phyloP scores from a whole-genome alignment of 352 stramenopile species.

The Phytophthora pini region DNA sequence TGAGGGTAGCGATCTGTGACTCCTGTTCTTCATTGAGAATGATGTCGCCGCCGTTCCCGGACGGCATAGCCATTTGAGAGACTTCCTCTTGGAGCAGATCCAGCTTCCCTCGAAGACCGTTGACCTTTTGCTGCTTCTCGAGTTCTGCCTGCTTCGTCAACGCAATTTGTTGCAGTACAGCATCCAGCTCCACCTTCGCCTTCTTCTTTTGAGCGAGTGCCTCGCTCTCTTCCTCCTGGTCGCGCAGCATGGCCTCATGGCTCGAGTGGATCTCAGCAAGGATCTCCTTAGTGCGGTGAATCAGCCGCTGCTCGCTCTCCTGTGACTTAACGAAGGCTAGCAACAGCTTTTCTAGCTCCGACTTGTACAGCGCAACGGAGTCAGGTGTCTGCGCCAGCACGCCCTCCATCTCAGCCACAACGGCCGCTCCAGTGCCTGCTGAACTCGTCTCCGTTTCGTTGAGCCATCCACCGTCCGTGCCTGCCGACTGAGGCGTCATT shows the following conservation, averaged over 20 bases:
- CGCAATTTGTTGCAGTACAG: conserved; percentile 67
- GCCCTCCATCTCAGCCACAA: conserved; percentile 72
- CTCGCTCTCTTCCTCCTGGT: conserved; percentile 84
- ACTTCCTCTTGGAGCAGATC: conserved; percentile 72
- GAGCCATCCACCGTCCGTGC: conserved; percentile 15
- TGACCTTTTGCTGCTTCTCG: conserved; percentile 82
- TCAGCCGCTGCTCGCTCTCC: conserved; percentile 78
- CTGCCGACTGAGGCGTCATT: conserved; percentile 24
- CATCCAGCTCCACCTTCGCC: conserved; percentile 73
- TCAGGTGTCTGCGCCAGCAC: conserved; percentile 77
- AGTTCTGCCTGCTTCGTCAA: conserved; percentile 62
- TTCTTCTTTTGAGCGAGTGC: conserved; percentile 75
- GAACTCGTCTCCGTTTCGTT: conserved; percentile 19
- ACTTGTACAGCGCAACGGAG: conserved; percentile 74
- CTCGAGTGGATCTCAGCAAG: conserved; percentile 76
- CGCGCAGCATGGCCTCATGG: conserved; percentile 75
- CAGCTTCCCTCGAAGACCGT: conserved; percentile 67
- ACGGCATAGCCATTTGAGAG: conserved; percentile 58
- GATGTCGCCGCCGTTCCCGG: conserved; percentile 42
- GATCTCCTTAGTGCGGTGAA: conserved; percentile 77
- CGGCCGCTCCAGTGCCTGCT: conserved; percentile 20
- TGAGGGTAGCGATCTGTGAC: conserved; percentile 71
- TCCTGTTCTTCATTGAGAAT: conserved; percentile 79
- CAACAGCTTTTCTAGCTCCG: conserved; percentile 83
- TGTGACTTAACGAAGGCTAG: conserved; percentile 79